Evolutionary conservation across 1,139 yeast species (phyloP).

Genomic region (Hansenula sp.): DNA sequence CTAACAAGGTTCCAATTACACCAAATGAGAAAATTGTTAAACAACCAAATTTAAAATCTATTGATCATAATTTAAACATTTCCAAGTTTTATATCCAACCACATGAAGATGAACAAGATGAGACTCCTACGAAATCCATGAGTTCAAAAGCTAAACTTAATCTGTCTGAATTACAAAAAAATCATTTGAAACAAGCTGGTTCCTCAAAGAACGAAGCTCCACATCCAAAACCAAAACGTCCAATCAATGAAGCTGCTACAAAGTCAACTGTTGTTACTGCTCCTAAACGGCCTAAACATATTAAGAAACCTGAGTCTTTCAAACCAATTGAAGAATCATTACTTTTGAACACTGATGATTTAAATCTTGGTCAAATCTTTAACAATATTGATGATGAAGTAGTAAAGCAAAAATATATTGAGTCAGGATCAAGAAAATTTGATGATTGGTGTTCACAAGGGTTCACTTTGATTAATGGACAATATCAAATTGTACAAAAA

Average conservation of each 20-base stretch:
- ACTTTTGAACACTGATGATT: conserved; percentile 3
- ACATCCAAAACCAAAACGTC: no score
- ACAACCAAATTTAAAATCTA: background rate
- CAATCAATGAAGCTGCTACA: conserved; percentile 20
- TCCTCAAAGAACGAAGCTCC: no score
- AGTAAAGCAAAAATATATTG: conserved; percentile 21
- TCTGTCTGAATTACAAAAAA: no score
- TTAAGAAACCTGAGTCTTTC: background rate
- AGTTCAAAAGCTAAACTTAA: no score
- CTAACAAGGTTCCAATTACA: background rate
- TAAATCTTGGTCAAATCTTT: conserved; percentile 10
- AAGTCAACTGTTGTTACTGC: background rate
- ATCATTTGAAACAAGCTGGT: no score
- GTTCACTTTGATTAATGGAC: conserved; percentile 25
- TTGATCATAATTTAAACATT: background rate
- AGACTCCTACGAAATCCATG: no score
- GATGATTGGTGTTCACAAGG: conserved; percentile 21
- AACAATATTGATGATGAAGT: conserved; percentile 10
- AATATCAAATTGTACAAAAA: conserved; percentile 28
- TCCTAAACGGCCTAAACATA: no score
- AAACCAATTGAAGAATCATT: conserved; percentile 4
- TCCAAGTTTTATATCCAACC: background rate
- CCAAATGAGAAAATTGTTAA: background rate
- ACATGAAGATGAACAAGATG: background rate
- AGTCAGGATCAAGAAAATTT: conserved; percentile 25